A percentile compares a stretch with the other conserved stretches of the same genome.
Evolutionary conservation across 352 stramenopile species (phyloP).

Genomic region (Phytophthora vignae): DNA sequence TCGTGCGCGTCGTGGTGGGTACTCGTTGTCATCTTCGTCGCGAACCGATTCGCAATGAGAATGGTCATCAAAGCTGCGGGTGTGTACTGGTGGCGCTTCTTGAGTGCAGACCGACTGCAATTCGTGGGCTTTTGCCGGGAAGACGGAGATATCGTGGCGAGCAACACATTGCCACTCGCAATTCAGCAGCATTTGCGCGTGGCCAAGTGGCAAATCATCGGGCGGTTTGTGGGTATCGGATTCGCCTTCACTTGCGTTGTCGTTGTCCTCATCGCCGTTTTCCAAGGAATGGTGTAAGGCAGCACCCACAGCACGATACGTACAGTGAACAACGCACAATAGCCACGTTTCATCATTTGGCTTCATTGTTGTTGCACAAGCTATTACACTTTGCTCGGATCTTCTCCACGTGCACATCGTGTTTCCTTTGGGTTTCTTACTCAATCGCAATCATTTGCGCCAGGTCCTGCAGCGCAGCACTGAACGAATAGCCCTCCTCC

Average conservation of each 20-base stretch:
- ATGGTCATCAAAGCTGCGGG: conserved; percentile 58
- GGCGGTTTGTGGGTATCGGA: conserved; percentile 43
- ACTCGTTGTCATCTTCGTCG: conserved; percentile 50
- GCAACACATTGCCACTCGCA: conserved; percentile 41
- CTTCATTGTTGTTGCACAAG: neutral
- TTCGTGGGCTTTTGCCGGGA: conserved; percentile 67
- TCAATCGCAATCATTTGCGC: conserved; percentile 47
- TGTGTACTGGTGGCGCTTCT: conserved; percentile 63
- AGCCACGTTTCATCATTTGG: neutral
- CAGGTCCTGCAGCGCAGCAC: conserved; percentile 34
- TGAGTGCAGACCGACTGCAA: conserved; percentile 62
- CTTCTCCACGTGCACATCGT: neutral
- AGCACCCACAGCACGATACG: neutral
- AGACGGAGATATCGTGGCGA: conserved; percentile 48
- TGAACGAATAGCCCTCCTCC: conserved; percentile 32
- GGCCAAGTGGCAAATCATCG: conserved; percentile 50
- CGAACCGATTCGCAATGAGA: conserved; percentile 51
- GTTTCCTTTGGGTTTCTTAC: conserved; percentile 19
- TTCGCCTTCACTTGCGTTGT: conserved; percentile 26
- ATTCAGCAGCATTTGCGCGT: conserved; percentile 51
- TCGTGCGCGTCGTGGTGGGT: conserved; percentile 71
- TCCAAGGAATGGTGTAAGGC: conserved; percentile 24
- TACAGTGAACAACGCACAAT: neutral
- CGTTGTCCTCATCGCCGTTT: conserved; percentile 20
- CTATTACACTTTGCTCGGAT: conserved; percentile 6